A percentile compares a stretch with the other conserved stretches of the same genome.
These are phyloP conservation scores for Malassezia obtusa DNA, from an alignment of 1,284 basidiomycete species.

Conservation along the genomic window DNA sequence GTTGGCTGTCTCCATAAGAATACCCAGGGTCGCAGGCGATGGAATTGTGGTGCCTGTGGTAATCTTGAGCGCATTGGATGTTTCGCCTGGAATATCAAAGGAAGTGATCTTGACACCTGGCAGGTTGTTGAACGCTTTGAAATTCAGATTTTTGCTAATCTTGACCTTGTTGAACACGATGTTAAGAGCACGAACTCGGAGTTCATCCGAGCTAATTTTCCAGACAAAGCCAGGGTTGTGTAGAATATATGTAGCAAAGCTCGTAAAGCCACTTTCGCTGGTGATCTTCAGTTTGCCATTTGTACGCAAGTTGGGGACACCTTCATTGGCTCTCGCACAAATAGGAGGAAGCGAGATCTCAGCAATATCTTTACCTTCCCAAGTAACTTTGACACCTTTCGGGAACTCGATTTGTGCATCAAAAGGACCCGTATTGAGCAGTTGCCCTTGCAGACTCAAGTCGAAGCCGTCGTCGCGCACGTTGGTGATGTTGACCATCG, in stretches of 20 bases:
- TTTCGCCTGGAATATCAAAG: conserved; percentile 56
- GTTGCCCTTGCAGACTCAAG: conserved; percentile 49
- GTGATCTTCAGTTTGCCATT: conserved; percentile 47
- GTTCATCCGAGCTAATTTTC: conserved; percentile 59
- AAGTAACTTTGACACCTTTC: conserved; percentile 54
- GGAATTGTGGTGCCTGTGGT: conserved; percentile 61
- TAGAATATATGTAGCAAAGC: conserved; percentile 60
- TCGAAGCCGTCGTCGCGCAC: conserved; percentile 39
- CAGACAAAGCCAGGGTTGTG: conserved; percentile 62
- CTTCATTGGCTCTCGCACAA: conserved; percentile 61
- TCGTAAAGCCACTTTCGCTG: conserved; percentile 53
- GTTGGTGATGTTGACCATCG: conserved; percentile 59
- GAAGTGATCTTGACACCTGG: conserved; percentile 58
- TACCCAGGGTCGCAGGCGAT: conserved; percentile 61
- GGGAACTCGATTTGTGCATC: conserved; percentile 52
- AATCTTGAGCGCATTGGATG: conserved; percentile 62
- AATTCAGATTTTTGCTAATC: conserved; percentile 58
- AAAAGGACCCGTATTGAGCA: conserved; percentile 48
- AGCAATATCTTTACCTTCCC: conserved; percentile 62
- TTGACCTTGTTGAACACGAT: conserved; percentile 62
- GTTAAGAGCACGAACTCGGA: conserved; percentile 60
- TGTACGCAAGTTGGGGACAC: conserved; percentile 59
- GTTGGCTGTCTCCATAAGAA: conserved; percentile 61
- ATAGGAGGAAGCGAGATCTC: conserved; percentile 59
- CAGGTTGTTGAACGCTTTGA: conserved; percentile 64